Evolutionary conservation across 164 flowering plant genomes (phyloP).

Genomic region (Magnolia changhungtana): DNA sequence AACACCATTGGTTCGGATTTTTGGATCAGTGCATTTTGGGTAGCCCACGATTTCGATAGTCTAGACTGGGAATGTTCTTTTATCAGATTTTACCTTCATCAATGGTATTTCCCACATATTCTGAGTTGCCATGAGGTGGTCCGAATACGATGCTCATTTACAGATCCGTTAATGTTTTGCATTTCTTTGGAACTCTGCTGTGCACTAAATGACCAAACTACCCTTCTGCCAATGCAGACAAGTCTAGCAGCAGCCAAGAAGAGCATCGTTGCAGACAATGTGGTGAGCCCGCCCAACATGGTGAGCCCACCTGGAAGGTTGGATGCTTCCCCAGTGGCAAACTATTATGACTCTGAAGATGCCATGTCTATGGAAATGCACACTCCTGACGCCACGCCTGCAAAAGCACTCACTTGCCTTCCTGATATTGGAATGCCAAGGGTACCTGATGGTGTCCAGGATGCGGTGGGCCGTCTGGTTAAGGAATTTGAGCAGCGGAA

Average conservation of each 20-base stretch:
- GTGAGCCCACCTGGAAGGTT: conserved; percentile 41
- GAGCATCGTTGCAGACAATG: conserved; percentile 42
- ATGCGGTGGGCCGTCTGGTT: conserved; percentile 36
- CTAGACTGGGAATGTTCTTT: too few relatives aligned
- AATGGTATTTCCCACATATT: too few relatives aligned
- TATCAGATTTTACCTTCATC: too few relatives aligned
- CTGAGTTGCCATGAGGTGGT: too few relatives aligned
- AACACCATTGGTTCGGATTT: too few relatives aligned
- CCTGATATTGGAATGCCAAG: conserved; percentile 26
- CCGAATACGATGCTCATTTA: not conserved
- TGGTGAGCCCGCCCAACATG: conserved; percentile 30
- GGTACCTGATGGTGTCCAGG: conserved; percentile 36
- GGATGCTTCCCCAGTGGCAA: conserved; percentile 40
- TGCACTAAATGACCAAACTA: not conserved
- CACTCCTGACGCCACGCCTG: conserved; percentile 59
- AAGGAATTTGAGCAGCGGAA: conserved; percentile 71
- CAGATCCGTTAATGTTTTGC: not conserved
- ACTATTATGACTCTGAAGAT: conserved; percentile 64
- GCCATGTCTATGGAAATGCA: conserved; percentile 40
- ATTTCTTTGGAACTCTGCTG: not conserved
- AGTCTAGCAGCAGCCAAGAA: conserved; percentile 75
- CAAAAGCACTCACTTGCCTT: conserved; percentile 21
- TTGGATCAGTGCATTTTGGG: too few relatives aligned
- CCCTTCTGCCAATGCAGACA: conserved; percentile 36
- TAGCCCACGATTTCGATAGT: too few relatives aligned